A percentile compares a stretch with the other conserved stretches of the same genome.
phyloP scores from a whole-genome alignment of 805 yeast genomes.

The Saccharomycopsis olivae region DNA sequence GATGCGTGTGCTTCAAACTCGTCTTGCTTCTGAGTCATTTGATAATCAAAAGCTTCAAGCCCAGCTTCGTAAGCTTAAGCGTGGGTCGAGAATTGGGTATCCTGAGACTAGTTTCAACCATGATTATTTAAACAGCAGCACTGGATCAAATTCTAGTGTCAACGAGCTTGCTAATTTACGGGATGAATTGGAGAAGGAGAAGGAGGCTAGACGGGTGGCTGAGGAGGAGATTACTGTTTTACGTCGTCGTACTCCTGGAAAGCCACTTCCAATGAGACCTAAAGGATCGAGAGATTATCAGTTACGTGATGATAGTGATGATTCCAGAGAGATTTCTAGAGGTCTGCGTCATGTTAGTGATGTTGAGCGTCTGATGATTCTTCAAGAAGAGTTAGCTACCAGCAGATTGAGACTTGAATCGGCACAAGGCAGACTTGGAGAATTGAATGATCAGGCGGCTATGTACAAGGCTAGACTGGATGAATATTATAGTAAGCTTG shows the following conservation, averaged over 20 bases:
- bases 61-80: constrained; percentile 29
- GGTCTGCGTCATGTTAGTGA: too few relatives aligned
- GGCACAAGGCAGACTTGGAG: constrained; percentile 41
- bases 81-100: constrained; percentile 22
- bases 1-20: constrained; percentile 45
- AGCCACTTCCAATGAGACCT: too few relatives aligned
- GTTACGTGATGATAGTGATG: too few relatives aligned
- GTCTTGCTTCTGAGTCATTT: constrained; percentile 54
- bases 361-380: too few relatives aligned
- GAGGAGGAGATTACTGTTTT: too few relatives aligned
- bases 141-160: too few relatives aligned
- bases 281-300: too few relatives aligned
- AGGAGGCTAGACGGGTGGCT: too few relatives aligned
- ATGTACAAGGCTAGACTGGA: constrained; percentile 66
- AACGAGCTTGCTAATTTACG: too few relatives aligned
- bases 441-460: constrained; percentile 43
- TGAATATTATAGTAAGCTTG: constrained; percentile 60
- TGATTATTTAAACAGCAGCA: constrained; percentile 15
- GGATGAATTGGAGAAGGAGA: too few relatives aligned
- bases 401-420: constrained; percentile 49
- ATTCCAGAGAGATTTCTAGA: too few relatives aligned
- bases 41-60: constrained; percentile 41
- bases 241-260: too few relatives aligned
- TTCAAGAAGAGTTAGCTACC: constrained; percentile 32
- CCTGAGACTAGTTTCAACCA: constrained; percentile 19